Evolutionary conservation across 2,329 filamentous ascomycete genomes (phyloP).

Genomic region (Aspergillus amoenus): DNA sequence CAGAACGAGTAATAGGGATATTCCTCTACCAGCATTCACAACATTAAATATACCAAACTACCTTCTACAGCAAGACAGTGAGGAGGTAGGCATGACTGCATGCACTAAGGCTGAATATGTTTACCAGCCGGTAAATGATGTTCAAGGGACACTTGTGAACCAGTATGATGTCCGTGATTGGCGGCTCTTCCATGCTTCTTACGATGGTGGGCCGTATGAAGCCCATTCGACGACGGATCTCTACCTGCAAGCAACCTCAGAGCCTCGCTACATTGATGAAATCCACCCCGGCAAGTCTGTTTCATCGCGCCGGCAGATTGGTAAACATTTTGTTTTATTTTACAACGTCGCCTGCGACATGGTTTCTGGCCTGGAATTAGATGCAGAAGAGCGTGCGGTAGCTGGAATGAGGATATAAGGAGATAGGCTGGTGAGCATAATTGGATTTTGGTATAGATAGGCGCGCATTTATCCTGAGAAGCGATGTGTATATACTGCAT

Average conservation of each 20-base stretch:
- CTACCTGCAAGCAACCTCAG: conserved; percentile 26
- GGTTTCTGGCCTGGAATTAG: conserved; percentile 35
- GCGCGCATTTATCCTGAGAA: too few relatives aligned
- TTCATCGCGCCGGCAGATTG: conserved; percentile 14
- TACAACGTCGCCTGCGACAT: conserved; percentile 38
- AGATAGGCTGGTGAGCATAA: not conserved
- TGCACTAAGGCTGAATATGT: conserved; percentile 32
- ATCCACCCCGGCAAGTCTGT: not conserved
- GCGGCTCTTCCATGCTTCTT: conserved; percentile 32
- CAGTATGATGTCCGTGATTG: conserved; percentile 34
- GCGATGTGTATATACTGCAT: too few relatives aligned
- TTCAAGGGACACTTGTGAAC: conserved; percentile 27
- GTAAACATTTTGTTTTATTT: conserved; percentile 34
- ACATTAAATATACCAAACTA: conserved; percentile 30
- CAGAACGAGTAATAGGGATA: conserved; percentile 8
- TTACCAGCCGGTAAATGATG: conserved; percentile 32
- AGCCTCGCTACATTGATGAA: too few relatives aligned
- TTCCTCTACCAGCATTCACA: conserved; percentile 32
- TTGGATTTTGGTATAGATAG: not conserved
- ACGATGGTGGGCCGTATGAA: conserved; percentile 33
- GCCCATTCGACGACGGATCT: conserved; percentile 31
- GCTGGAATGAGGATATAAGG: not conserved
- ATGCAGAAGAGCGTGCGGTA: not conserved
- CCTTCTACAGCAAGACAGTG: conserved; percentile 12
- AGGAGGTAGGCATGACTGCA: not conserved